Evolutionary conservation across 1,284 basidiomycete genomes (phyloP), one percentile per base, ranked within the genome.

Genomic region (Leccinum angustisporum): DNA sequence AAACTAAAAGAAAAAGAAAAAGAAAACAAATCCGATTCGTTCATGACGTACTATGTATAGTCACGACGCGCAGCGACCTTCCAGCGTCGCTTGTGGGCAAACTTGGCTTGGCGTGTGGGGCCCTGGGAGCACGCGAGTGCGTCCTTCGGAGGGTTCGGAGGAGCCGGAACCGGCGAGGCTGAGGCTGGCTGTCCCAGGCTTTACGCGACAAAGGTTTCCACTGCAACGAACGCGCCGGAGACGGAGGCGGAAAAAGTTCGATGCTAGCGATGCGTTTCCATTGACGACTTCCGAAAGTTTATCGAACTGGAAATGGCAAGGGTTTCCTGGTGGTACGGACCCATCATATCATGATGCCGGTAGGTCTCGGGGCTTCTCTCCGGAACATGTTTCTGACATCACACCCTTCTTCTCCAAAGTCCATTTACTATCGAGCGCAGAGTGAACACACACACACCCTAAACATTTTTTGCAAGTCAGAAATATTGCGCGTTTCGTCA

Each of bases 331-430:
- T 51, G 31, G 31, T 46, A 21, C 13, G 33, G 34, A 18, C 13
- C 5, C 34, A 65, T 33, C 52, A 36, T 34, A 5, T 34, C 61
- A 52, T 46, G 18, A 18, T 34, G 56, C 14, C 11, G 52, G 27
- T 51, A 27, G 25, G 61, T 70, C 65, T 33, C 40, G n/a, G 65
- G 67, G 60, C 33, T 54, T 56, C 55, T 51, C 18, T 53, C 46
- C 61, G 62, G 61, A 33, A 36, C 7, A 33, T 52, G 51, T 52
- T 55, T 60, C 63, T 56, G 55, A 59, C 48, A 54, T 40, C 3
- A 31, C 54, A 54, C 11, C n/a, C 30, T 27, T 18, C 69, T 64
- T 62, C 68, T 69, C 56, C 56, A 57, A 66, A 56, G 53, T 54
- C 60, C 60, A 60, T 64, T 56, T 55, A 51, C 33, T 27, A 48